phyloP scores from a whole-genome alignment of 345 rosid genomes.

The Heritiera littoralis region DNA sequence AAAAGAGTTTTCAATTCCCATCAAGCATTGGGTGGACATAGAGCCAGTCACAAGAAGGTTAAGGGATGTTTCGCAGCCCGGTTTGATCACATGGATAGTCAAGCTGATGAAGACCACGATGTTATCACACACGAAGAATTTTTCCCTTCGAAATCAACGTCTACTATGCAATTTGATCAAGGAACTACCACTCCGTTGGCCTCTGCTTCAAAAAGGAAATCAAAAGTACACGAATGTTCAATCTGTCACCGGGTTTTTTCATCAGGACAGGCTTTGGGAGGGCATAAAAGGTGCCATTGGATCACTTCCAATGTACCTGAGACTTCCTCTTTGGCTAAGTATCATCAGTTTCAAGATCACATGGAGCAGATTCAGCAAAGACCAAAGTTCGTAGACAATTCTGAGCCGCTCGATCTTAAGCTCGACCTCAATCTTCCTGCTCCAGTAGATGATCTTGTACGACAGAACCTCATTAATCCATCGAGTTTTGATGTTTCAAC shows the following conservation, averaged over 20 bases:
- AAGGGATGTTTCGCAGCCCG: conserved; percentile 95
- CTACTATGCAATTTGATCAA: conserved; percentile 38
- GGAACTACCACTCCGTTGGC: conserved; percentile 36
- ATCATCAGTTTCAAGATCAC: conserved; percentile 56
- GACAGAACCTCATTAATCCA: conserved; percentile 16
- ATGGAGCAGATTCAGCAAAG: conserved; percentile 50
- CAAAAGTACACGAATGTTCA: conserved; percentile 90
- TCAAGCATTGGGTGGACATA: conserved; percentile 98
- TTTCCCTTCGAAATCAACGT: conserved; percentile 37
- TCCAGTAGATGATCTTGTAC: conserved; percentile 24
- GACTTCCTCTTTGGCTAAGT: conserved; percentile 49
- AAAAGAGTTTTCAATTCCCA: conserved; percentile 97
- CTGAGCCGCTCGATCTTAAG: conserved; percentile 50
- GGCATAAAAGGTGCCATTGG: conserved; percentile 99
- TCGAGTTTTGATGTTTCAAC: conserved; percentile 38
- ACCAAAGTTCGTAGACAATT: conserved; percentile 36
- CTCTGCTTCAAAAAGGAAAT: conserved; percentile 54
- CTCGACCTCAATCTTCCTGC: conserved; percentile 78
- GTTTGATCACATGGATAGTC: conserved; percentile 40
- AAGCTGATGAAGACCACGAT: conserved; percentile 44
- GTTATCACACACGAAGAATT: conserved; percentile 55
- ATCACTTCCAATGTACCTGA: conserved; percentile 71
- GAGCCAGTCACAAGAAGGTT: conserved; percentile 99
- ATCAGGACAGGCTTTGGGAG: conserved; percentile 95
- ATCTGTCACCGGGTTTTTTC: conserved; percentile 90